Evolutionary conservation across 208 protist genomes (phyloP).

Genomic region (Blechomonas ayalai): DNA sequence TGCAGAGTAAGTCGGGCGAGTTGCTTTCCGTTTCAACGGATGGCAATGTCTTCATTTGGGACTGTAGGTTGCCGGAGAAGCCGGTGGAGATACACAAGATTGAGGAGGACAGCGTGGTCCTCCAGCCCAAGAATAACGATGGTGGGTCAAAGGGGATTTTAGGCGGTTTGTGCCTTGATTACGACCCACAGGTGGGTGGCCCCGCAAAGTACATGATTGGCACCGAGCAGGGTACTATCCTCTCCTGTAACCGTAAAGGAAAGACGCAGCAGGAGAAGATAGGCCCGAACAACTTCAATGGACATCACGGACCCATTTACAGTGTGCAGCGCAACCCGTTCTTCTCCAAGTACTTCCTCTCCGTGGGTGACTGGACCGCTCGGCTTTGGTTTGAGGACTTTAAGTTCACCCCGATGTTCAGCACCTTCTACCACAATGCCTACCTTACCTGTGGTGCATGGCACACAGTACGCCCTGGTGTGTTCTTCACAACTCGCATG

Average conservation of each 20-base stretch:
- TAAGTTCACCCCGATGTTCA: constrained; percentile 93
- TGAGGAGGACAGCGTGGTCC: constrained; percentile 69
- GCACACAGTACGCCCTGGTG: constrained; percentile 90
- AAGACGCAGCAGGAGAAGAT: constrained; percentile 92
- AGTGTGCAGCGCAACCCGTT: constrained; percentile 91
- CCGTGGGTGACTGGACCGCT: constrained; percentile 95
- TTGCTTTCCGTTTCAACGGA: constrained; percentile 94
- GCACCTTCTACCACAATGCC: constrained; percentile 92
- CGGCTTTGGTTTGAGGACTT: constrained; percentile 96
- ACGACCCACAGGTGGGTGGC: constrained; percentile 90
- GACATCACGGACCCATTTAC: constrained; percentile 95
- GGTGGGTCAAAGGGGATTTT: constrained; percentile 82
- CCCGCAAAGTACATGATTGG: constrained; percentile 97
- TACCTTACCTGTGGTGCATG: constrained; percentile 94
- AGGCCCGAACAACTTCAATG: constrained; percentile 90
- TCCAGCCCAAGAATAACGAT: constrained; percentile 89
- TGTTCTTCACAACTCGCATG: constrained; percentile 95
- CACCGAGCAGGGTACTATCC: constrained; percentile 93
- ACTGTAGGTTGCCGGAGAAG: constrained; percentile 91
- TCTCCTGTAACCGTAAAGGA: constrained; percentile 93
- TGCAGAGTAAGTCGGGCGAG: constrained; percentile 95
- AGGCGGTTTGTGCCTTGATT: constrained; percentile 92
- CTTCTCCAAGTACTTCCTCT: constrained; percentile 96
- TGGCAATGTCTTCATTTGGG: constrained; percentile 93
- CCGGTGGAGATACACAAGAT: constrained; percentile 84